These are phyloP conservation scores for Boletus patriciae DNA, from an alignment of 768 basidiomycete species.

Conservation along the genomic window DNA sequence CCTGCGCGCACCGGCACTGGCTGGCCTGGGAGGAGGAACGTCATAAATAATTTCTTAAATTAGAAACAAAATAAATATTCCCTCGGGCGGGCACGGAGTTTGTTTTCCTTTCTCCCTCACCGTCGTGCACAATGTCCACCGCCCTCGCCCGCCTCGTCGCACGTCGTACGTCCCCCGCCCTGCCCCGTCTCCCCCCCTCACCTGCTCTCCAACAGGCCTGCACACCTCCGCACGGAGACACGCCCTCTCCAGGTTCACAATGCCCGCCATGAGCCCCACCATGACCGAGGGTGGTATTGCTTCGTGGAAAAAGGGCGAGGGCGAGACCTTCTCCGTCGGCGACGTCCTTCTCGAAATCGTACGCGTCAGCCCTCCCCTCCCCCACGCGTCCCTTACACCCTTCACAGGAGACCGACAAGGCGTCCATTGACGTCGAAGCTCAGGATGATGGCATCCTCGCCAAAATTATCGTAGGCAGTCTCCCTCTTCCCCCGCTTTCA, in stretches of 20 bases:
- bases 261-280: conserved; percentile 99
- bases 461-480: conserved; percentile 84
- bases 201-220: conserved; percentile 52
- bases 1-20: conserved; percentile 59
- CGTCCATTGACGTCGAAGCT: conserved; percentile 98
- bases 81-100: conserved; percentile 26
- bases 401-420: conserved; percentile 97
- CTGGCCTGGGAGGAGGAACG: conserved; percentile 72
- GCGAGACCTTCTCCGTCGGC: conserved; percentile 83
- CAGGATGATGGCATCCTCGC: conserved; percentile 96
- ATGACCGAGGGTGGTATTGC: conserved; percentile 99
- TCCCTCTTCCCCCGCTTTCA: background rate
- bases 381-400: conserved; percentile 6
- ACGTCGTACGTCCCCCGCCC: conserved; percentile 51
- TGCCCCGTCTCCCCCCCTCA: background rate
- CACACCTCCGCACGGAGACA: conserved; percentile 76
- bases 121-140: conserved; percentile 50
- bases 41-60: conserved; percentile 25
- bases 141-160: conserved; percentile 63
- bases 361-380: conserved; percentile 28
- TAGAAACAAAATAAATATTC: conserved; percentile 3
- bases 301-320: conserved; percentile 96
- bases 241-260: conserved; percentile 85
- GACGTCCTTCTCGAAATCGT: conserved; percentile 98
- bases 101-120: conserved; percentile 16